Conservation (phyloP, 2,329 filamentous ascomycete genomes). For the Neoarthrinium moseri region DNA sequence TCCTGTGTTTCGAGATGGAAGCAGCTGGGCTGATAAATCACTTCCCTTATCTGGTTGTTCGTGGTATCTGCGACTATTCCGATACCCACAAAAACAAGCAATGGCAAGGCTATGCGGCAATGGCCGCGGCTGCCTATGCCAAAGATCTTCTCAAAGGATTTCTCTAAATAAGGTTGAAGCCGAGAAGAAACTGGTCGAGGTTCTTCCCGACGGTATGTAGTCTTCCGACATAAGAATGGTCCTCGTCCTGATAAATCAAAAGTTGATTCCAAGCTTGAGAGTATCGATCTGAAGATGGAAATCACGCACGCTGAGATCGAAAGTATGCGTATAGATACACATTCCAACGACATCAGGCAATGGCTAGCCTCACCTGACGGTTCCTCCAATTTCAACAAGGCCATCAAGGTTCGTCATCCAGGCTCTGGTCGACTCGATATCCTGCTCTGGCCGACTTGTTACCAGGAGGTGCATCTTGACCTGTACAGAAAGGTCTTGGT, state of each 20-base stretch:
- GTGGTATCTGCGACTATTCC: slow-evolving; percentile 30
- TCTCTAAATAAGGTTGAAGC: slow-evolving; percentile 9
- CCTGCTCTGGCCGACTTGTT: slow-evolving; percentile 23
- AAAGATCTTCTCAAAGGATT: slow-evolving; percentile 15
- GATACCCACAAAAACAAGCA: slow-evolving; percentile 24
- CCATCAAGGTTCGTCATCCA: slow-evolving; percentile 26
- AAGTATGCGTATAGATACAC: background rate
- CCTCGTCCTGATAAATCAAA: no score
- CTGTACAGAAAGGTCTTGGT: background rate
- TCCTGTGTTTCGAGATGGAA: slow-evolving; percentile 31
- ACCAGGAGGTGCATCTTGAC: slow-evolving; percentile 15
- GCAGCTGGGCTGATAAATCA: slow-evolving; percentile 27
- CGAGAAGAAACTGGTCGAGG: background rate
- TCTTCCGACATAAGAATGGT: no score
- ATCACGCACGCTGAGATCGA: background rate
- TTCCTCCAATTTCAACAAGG: slow-evolving; percentile 29
- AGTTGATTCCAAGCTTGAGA: background rate
- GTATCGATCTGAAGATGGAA: background rate
- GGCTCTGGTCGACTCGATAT: slow-evolving; percentile 31
- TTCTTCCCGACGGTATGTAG: background rate
- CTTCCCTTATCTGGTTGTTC: slow-evolving; percentile 27
- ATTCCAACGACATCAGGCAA: background rate
- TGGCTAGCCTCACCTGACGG: background rate
- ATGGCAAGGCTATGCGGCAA: slow-evolving; percentile 25
- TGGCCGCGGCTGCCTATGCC: slow-evolving; percentile 23